Evolutionary conservation across 768 basidiomycete species (phyloP), one percentile per base, ranked within the genome.

Genomic region (Russula dissimulans): DNA sequence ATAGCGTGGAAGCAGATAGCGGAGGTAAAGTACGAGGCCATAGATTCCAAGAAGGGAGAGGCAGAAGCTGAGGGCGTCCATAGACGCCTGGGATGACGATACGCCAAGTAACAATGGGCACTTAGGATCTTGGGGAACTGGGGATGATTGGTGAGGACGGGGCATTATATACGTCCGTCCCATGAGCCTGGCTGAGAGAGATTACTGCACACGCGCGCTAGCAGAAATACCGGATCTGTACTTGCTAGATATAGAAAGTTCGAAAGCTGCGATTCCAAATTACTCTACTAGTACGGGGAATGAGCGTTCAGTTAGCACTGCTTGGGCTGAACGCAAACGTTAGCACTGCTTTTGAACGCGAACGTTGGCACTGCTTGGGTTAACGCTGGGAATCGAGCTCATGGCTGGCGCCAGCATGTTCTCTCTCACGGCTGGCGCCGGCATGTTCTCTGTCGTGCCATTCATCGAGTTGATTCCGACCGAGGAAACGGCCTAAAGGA

Each of bases 381-480:
- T 60, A 57, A 61, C 55, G 60, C 60, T 57, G 57, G 51, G 61
- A 62, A 62, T 62, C 61, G 61, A 62, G n/a, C 47, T 62, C 51
- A 61, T 56, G 47, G 55, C 61, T 62, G 56, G 49, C 61, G 61
- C 61, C 56, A 56, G 61, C 61, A 62, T 62, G 61, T 57, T 62
- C 56, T 54, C 56, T 52, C 47, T 62, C 51, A 61, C 56, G 47
- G 55, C 61, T 62, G 56, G 49, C 61, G 61, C 61, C 56, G 61
- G 61, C 61, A 62, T 62, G 61, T 57, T 62, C 56, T 54, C 56
- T 62, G 18, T 53, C 43, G 61, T 57, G 56, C 50, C 56, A 57
- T 62, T 54, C 61, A 54, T 62, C 61, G 60, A 62, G 51, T 57
- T 47, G 56, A 48, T 62, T 62, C n/a, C n/a, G n/a, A n/a, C 61